Evolutionary conservation across 1,139 yeast genomes (phyloP).

Genomic region (Tardiomyces blankii): DNA sequence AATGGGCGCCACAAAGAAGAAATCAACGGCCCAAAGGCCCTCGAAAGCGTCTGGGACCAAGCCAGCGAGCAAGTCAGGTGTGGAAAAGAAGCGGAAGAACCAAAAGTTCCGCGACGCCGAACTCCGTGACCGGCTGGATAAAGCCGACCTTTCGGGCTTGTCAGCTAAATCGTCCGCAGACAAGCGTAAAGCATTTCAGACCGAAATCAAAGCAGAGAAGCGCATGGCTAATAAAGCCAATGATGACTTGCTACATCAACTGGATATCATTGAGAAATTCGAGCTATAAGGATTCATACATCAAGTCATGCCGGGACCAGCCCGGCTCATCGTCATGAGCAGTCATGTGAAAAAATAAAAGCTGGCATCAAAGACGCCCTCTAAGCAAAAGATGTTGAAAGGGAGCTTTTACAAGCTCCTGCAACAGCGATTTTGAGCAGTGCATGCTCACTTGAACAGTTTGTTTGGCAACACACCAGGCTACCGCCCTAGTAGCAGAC

Average conservation of each 20-base stretch:
- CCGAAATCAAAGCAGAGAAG: slow-evolving; percentile 11
- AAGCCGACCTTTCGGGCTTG: slow-evolving; percentile 4
- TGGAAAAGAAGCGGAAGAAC: slow-evolving; percentile 1
- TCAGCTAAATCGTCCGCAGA: slow-evolving; percentile 22
- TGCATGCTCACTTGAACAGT: no score
- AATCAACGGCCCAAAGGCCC: neutral
- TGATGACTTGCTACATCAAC: slow-evolving; percentile 42
- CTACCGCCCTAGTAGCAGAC: slow-evolving; percentile 12
- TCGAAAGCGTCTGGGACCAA: neutral
- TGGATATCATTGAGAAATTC: slow-evolving; percentile 48
- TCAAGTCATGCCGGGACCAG: no score
- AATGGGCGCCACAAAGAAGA: neutral
- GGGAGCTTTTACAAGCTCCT: no score
- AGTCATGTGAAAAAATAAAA: no score
- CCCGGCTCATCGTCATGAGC: no score
- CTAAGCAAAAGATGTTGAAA: no score
- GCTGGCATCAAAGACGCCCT: no score
- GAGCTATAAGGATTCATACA: slow-evolving; percentile 21
- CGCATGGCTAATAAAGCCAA: slow-evolving; percentile 35
- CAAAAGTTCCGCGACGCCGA: slow-evolving; percentile 8
- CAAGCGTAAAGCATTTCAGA: slow-evolving; percentile 29
- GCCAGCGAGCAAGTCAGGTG: neutral
- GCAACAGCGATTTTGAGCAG: no score
- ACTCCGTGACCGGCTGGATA: slow-evolving; percentile 7
- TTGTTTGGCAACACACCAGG: no score